Conservation (phyloP, 768 basidiomycete genomes). For the Flagelloscypha sp. region DNA sequence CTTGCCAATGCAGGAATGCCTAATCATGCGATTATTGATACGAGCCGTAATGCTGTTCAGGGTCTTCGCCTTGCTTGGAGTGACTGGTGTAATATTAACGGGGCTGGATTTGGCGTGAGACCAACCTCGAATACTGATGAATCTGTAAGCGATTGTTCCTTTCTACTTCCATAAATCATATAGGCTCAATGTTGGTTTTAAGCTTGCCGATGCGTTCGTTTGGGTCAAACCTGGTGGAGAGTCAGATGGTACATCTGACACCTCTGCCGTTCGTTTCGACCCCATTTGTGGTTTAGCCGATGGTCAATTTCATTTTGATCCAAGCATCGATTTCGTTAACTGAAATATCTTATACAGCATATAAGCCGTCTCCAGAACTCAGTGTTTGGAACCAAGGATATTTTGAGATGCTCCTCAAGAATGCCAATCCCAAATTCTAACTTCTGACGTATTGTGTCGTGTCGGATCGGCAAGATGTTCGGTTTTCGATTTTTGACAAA, state of each 20-base stretch:
- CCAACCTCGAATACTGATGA: conserved; percentile 22
- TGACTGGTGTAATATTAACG: conserved; percentile 35
- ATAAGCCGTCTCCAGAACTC: conserved; percentile 27
- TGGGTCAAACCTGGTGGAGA: conserved; percentile 37
- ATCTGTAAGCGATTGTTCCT: too few relatives aligned
- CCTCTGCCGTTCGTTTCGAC: conserved; percentile 24
- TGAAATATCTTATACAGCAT: conserved; percentile 10
- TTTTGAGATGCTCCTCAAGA: conserved; percentile 20
- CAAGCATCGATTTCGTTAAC: too few relatives aligned
- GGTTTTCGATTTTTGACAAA: too few relatives aligned
- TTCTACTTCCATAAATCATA: too few relatives aligned
- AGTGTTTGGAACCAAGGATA: conserved; percentile 28
- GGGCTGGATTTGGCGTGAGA: conserved; percentile 27
- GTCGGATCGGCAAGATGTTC: too few relatives aligned
- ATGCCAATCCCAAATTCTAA: conserved; percentile 21
- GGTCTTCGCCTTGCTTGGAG: conserved; percentile 30
- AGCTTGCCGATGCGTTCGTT: conserved; percentile 27
- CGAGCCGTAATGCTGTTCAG: conserved; percentile 31
- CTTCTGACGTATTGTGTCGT: too few relatives aligned
- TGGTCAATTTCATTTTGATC: conserved; percentile 6
- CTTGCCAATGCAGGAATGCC: conserved; percentile 19
- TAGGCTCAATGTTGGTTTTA: too few relatives aligned
- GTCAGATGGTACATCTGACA: conserved; percentile 29
- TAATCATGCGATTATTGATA: conserved; percentile 33
- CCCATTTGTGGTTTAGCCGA: conserved; percentile 15